Base-by-base conservation (phyloP, 1,284 basidiomycete genomes). In the Cryptococcus sp. region DNA sequence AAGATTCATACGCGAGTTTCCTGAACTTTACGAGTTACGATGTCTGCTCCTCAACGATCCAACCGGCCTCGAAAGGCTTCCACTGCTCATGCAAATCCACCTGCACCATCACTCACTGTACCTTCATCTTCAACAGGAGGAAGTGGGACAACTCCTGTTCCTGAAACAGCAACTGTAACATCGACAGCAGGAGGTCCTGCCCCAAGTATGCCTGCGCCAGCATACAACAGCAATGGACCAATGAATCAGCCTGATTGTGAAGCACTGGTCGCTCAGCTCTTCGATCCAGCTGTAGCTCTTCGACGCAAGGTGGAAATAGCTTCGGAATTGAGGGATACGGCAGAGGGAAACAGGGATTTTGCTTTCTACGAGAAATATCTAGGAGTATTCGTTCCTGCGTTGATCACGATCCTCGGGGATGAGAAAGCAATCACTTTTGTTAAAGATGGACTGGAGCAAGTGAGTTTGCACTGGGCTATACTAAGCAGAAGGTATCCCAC, bases 271-370 rank as follows among this genome's bases (percentile, higher is more conserved):
- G 61, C 65, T 15, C 72, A 73, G 57, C 57, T 75, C 32, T 33
- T 65, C 5, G 73, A 75, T 57, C 56, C 67, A 1, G 37, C n/a
- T 33, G 36, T 42, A 7, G 5, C 35, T 3, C n/a, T 38, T 11
- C 34, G 52, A 30, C 34, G 52, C 13, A 53, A 53, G 32, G 53
- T 59, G 8, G 60, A 64, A 31, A 61, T 64, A 43, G 89, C 89
- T 49, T 83, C 81, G 59, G 91, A 95, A 73, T 83, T 96, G 59
- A 83, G 90, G 55, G 91, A 95, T 73, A 85, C 87, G 73, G 83
- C 95, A 61, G 92, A 96, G 71, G 85, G 85, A 31, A 85, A 87
- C 45, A 82, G 88, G 55, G 90, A 95, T 66, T 81, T 84, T 38
- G 91, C 94, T 0, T 74, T 72, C 65, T 87, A 88, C 43, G 81